Evolutionary conservation across 176 grass and related monocot species (phyloP).

Genomic region (Musa itinerans): DNA sequence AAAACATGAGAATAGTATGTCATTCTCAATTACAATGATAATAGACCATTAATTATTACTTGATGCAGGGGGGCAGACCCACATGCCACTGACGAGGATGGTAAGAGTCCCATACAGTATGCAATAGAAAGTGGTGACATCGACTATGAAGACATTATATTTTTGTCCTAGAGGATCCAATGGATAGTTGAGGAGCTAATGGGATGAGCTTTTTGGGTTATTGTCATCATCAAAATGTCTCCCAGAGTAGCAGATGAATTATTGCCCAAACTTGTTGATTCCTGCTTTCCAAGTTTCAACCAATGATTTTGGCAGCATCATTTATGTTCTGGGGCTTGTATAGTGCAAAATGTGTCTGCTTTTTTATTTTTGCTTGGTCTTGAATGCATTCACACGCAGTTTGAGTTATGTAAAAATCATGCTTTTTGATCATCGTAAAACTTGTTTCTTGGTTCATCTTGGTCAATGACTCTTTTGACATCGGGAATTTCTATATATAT

Average conservation of each 20-base stretch:
- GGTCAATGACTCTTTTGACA: background rate
- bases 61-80: slow-evolving; percentile 71
- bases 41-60: slow-evolving; percentile 1
- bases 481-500: background rate
- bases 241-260: background rate
- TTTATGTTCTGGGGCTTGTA: background rate
- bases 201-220: background rate
- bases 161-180: slow-evolving; percentile 69
- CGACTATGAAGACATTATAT: slow-evolving; percentile 57
- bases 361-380: background rate
- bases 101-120: slow-evolving; percentile 72
- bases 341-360: background rate
- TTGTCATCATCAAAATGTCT: background rate
- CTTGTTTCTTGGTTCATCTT: background rate
- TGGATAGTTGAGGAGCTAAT: slow-evolving; percentile 30
- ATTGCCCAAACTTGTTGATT: background rate
- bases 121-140: slow-evolving; percentile 67
- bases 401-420: background rate
- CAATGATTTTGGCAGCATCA: background rate
- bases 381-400: background rate
- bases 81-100: slow-evolving; percentile 42
- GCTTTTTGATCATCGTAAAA: background rate
- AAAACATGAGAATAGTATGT: background rate
- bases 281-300: background rate
- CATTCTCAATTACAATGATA: background rate